phyloP scores from a whole-genome alignment of 1,284 basidiomycete genomes.

The Ganoderma lingzhi region DNA sequence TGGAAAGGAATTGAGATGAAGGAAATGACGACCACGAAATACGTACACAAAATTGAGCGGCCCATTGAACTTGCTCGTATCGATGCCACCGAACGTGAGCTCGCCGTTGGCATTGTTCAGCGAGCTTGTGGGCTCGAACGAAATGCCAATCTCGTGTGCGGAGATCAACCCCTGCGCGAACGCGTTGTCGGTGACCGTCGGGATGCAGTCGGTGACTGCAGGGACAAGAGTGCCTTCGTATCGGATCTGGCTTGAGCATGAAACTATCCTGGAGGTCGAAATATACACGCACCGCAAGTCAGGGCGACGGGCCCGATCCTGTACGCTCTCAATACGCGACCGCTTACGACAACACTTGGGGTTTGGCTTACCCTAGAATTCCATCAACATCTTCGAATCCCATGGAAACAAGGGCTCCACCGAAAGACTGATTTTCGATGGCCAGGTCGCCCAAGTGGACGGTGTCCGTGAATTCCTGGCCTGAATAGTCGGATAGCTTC shows the following conservation, averaged over 20 bases:
- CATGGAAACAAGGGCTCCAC: slow-evolving; percentile 51
- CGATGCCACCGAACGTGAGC: slow-evolving; percentile 54
- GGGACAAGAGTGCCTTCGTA: slow-evolving; percentile 1
- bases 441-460: slow-evolving; percentile 35
- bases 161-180: slow-evolving; percentile 42
- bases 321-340: neutral
- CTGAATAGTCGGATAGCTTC: neutral
- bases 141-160: slow-evolving; percentile 51
- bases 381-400: slow-evolving; percentile 53
- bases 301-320: slow-evolving; percentile 57
- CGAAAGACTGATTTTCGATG: slow-evolving; percentile 54
- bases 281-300: slow-evolving; percentile 38
- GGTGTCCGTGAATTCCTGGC: slow-evolving; percentile 37
- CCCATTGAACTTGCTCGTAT: slow-evolving; percentile 57
- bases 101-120: slow-evolving; percentile 37
- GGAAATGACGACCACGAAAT: neutral
- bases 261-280: too few relatives aligned
- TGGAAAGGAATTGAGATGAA: too few relatives aligned
- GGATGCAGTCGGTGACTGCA: slow-evolving; percentile 26
- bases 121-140: slow-evolving; percentile 51
- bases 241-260: neutral
- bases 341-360: neutral
- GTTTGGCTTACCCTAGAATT: slow-evolving; percentile 50
- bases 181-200: slow-evolving; percentile 53
- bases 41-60: slow-evolving; percentile 47